Evolutionary conservation across 352 stramenopile genomes (phyloP).

Genomic region (Lagenidium giganteum): DNA sequence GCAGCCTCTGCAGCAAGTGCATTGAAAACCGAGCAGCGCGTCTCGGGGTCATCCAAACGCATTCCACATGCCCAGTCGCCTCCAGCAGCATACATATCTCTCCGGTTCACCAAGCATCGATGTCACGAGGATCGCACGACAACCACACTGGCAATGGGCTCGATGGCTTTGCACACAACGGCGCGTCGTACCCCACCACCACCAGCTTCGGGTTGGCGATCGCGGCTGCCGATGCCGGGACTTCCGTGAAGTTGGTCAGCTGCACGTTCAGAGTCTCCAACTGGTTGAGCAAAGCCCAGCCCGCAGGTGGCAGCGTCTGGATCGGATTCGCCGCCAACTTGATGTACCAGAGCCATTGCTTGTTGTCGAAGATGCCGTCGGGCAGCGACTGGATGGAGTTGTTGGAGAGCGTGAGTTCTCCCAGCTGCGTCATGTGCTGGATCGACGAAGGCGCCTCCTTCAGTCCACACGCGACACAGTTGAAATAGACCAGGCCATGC

Average conservation of each 20-base stretch:
- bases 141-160: too few relatives aligned
- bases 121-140: too few relatives aligned
- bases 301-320: background rate
- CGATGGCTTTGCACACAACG: too few relatives aligned
- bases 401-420: background rate
- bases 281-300: constrained; percentile 1
- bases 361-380: background rate
- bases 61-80: too few relatives aligned
- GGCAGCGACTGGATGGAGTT: constrained; percentile 4
- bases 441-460: background rate
- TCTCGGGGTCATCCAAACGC: too few relatives aligned
- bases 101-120: too few relatives aligned
- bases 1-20: too few relatives aligned
- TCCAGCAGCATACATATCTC: too few relatives aligned
- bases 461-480: constrained; percentile 2
- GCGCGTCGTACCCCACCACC: background rate
- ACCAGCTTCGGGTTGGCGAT: background rate
- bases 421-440: background rate
- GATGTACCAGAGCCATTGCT: too few relatives aligned
- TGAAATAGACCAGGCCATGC: background rate
- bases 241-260: constrained; percentile 4
- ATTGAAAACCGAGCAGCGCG: too few relatives aligned
- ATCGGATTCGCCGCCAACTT: background rate
- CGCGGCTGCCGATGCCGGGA: constrained; percentile 5
- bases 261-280: background rate